phyloP scores from a whole-genome alignment of 225 moss, liverwort and hornwort genomes.

The Marchantia paleacea region DNA sequence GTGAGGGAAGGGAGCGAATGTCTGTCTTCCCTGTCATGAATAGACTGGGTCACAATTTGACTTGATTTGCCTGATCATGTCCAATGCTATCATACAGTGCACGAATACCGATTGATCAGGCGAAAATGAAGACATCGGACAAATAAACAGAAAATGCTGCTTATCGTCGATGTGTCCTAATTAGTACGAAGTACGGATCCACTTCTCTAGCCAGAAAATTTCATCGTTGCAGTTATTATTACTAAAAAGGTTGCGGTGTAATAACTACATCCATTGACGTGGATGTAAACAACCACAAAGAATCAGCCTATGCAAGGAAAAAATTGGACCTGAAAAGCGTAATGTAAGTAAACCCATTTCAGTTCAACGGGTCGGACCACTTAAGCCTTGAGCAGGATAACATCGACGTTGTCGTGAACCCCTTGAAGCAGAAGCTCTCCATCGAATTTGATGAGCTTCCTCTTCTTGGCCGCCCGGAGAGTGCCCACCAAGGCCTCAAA shows the following conservation, averaged over 20 bases:
- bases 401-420: constrained; percentile 82
- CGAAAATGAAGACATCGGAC: neutral
- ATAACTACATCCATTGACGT: neutral
- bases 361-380: neutral
- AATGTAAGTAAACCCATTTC: neutral
- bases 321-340: neutral
- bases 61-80: neutral
- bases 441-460: constrained; percentile 74
- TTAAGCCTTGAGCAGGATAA: constrained; percentile 58
- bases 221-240: neutral
- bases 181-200: neutral
- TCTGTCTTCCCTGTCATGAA: neutral
- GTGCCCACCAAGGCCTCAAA: constrained; percentile 93
- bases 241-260: neutral
- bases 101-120: neutral
- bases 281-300: neutral
- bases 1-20: neutral
- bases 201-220: neutral
- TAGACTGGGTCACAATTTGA: neutral
- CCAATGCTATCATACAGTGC: neutral
- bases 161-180: neutral
- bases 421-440: constrained; percentile 87
- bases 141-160: neutral
- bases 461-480: constrained; percentile 87
- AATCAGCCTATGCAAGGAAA: neutral